Evolutionary conservation across 805 yeast species (phyloP).

Genomic region (Wickerhamomyces bisporus): DNA sequence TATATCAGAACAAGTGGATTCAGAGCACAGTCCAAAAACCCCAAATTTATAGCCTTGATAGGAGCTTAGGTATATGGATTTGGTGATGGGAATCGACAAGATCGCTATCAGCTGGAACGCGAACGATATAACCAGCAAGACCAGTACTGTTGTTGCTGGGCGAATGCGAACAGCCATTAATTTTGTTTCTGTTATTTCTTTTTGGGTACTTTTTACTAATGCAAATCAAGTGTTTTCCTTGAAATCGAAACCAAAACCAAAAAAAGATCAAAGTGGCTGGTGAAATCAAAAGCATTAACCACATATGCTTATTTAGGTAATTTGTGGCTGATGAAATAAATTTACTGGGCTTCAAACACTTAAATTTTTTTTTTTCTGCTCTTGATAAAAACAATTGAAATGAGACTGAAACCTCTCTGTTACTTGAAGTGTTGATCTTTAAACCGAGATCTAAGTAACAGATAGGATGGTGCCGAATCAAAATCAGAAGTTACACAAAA

Average conservation of each 20-base stretch:
- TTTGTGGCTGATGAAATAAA: slow-evolving; percentile 1
- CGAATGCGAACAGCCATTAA: slow-evolving; percentile 23
- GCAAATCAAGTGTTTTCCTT: background rate
- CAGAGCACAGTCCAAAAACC: slow-evolving; percentile 61
- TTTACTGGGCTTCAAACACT: background rate
- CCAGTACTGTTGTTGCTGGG: slow-evolving; percentile 31
- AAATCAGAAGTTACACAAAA: slow-evolving; percentile 3
- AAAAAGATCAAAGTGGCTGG: slow-evolving; percentile 4
- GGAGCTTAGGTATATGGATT: slow-evolving; percentile 41
- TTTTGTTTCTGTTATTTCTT: no score
- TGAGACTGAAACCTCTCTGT: no score
- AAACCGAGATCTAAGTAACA: no score
- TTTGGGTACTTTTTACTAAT: no score
- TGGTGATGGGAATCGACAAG: slow-evolving; percentile 55
- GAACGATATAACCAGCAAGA: slow-evolving; percentile 43
- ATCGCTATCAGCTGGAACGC: slow-evolving; percentile 56
- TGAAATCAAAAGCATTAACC: background rate
- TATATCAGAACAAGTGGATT: slow-evolving; percentile 33
- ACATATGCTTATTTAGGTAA: no score
- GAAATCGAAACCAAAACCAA: no score
- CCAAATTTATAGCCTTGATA: slow-evolving; percentile 53
- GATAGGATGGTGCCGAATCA: no score
- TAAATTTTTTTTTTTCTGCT: background rate
- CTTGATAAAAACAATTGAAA: background rate
- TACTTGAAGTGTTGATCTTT: no score